These are phyloP conservation scores for Aspergillus bridgeri DNA, from an alignment of 495 filamentous ascomycete species.

Conservation along the genomic window DNA sequence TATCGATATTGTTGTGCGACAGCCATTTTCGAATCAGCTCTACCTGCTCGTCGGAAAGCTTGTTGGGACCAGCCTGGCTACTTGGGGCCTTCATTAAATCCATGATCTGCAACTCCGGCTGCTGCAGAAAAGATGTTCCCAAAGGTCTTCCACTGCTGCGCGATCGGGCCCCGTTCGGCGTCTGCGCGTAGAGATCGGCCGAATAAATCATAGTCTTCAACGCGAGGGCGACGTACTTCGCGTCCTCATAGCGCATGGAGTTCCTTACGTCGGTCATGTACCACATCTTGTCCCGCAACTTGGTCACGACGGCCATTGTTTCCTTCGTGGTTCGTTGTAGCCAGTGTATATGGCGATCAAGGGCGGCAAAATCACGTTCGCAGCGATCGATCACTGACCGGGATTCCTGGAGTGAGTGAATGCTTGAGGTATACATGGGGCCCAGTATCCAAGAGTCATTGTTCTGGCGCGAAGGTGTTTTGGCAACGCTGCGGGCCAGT, in stretches of 20 bases:
- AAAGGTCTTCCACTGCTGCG: slow-evolving; percentile 47
- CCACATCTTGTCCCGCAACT: slow-evolving; percentile 90
- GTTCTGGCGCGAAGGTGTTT: slow-evolving; percentile 14
- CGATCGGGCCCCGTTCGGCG: slow-evolving; percentile 42
- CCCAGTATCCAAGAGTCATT: slow-evolving; percentile 43
- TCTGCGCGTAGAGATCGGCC: slow-evolving; percentile 38
- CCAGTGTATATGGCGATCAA: slow-evolving; percentile 35
- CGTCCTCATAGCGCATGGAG: slow-evolving; percentile 85
- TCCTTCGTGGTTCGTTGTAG: slow-evolving; percentile 37
- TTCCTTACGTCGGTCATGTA: slow-evolving; percentile 95
- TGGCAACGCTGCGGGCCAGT: slow-evolving; percentile 27
- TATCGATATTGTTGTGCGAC: slow-evolving; percentile 75
- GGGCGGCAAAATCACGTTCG: slow-evolving; percentile 36
- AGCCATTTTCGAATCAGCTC: slow-evolving; percentile 85
- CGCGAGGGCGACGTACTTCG: slow-evolving; percentile 78
- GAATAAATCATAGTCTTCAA: slow-evolving; percentile 82
- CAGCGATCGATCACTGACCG: slow-evolving; percentile 41
- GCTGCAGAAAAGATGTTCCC: slow-evolving; percentile 66
- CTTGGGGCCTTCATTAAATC: slow-evolving; percentile 79
- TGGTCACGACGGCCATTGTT: slow-evolving; percentile 33
- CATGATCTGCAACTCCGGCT: slow-evolving; percentile 81
- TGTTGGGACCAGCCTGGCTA: slow-evolving; percentile 87
- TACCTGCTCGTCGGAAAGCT: slow-evolving; percentile 93
- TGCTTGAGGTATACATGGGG: slow-evolving; percentile 38
- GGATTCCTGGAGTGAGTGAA: slow-evolving; percentile 33